These are phyloP conservation scores for sorghum (Sorghum bicolor) DNA, from an alignment of 176 grass and related monocot genomes.

Conservation along the genomic window DNA sequence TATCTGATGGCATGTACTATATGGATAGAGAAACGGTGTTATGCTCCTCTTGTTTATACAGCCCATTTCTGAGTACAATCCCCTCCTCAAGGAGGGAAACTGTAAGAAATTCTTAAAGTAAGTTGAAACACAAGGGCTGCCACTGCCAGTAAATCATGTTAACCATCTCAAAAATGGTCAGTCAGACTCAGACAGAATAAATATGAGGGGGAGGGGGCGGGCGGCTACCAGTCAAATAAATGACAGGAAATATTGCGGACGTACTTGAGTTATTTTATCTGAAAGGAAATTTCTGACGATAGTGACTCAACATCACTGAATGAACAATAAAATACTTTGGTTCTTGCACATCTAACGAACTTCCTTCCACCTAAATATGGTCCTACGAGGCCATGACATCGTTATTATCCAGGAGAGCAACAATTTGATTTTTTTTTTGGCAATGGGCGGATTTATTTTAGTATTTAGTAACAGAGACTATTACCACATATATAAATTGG, in stretches of 20 bases:
- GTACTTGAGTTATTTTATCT: conserved; percentile 7
- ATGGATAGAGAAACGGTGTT: background rate
- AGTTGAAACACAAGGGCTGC: background rate
- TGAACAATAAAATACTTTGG: background rate
- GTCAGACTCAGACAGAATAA: background rate
- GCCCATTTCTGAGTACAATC: background rate
- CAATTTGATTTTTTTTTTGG: background rate
- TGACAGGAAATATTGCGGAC: background rate
- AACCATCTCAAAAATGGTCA: background rate
- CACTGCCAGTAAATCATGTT: background rate
- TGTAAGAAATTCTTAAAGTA: background rate
- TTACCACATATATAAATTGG: background rate
- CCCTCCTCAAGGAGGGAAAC: background rate
- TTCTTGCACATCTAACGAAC: background rate
- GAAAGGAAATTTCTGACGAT: conserved; percentile 21
- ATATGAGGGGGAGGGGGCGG: too few relatives aligned
- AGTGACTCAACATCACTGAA: conserved; percentile 8
- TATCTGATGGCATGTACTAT: background rate
- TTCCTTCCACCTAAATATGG: background rate
- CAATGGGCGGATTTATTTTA: background rate
- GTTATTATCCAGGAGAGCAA: background rate
- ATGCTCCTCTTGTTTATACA: background rate
- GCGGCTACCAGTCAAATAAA: background rate
- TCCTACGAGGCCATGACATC: background rate
- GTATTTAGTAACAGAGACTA: background rate